Conservation (phyloP, 1,284 basidiomycete genomes). For the Ceratobasidium sp. region DNA sequence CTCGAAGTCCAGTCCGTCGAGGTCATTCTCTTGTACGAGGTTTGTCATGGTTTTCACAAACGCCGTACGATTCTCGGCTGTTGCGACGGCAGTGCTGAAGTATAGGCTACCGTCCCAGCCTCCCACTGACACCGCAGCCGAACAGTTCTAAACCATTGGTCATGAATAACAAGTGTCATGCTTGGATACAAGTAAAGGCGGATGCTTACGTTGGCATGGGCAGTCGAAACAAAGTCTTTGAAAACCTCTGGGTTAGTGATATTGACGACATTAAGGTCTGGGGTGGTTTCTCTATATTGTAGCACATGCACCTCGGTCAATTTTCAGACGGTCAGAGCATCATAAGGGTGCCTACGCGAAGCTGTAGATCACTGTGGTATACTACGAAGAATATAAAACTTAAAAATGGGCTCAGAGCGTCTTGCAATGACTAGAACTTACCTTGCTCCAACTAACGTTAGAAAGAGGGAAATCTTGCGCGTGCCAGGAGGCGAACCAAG, state of each 20-base stretch:
- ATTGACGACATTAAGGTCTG: conserved; percentile 29
- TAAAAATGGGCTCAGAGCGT: background rate
- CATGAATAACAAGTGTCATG: background rate
- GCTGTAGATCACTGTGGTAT: conserved; percentile 39
- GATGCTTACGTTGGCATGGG: conserved; percentile 41
- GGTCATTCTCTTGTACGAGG: conserved; percentile 56
- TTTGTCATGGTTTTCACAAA: conserved; percentile 57
- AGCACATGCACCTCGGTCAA: too few relatives aligned
- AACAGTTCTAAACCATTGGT: conserved; percentile 36
- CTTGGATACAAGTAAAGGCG: background rate
- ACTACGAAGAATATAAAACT: background rate
- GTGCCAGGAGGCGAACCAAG: conserved; percentile 42
- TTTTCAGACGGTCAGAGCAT: background rate
- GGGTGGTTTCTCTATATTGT: conserved; percentile 10
- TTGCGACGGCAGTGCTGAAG: conserved; percentile 58
- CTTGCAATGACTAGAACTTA: background rate
- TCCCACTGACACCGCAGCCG: conserved; percentile 40
- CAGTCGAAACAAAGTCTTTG: conserved; percentile 42
- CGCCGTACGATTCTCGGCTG: conserved; percentile 49
- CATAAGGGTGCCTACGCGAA: conserved; percentile 25
- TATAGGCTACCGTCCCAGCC: conserved; percentile 46
- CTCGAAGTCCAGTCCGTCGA: conserved; percentile 61
- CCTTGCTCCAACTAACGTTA: conserved; percentile 41
- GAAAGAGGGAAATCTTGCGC: conserved; percentile 27
- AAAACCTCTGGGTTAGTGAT: conserved; percentile 38